Evolutionary conservation across 2,329 filamentous ascomycete genomes (phyloP).

Genomic region (Exophiala mesophila): DNA sequence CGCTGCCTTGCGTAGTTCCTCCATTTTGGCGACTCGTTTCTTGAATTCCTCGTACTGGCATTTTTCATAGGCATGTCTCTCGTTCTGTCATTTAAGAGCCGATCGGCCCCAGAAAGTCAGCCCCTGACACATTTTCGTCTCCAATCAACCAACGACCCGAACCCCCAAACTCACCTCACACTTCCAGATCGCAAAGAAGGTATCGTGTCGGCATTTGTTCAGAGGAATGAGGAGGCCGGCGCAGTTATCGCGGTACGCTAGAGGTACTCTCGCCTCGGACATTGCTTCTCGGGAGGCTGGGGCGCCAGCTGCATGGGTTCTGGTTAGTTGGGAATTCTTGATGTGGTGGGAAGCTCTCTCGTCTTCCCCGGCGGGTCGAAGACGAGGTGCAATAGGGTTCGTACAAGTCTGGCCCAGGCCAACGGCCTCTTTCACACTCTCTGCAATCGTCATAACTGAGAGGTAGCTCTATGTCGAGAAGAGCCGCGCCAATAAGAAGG

Average conservation of each 20-base stretch:
- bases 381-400: slow-evolving; percentile 13
- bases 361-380: no score
- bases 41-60: slow-evolving; percentile 99
- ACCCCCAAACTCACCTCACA: slow-evolving; percentile 66
- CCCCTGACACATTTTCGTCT: neutral
- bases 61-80: slow-evolving; percentile 97
- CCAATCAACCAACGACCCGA: no score
- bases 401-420: slow-evolving; percentile 41
- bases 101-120: slow-evolving; percentile 5
- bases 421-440: slow-evolving; percentile 45
- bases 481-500: no score
- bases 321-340: neutral
- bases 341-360: no score
- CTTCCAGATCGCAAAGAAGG: slow-evolving; percentile 96
- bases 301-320: slow-evolving; percentile 19
- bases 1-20: slow-evolving; percentile 64
- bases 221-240: slow-evolving; percentile 90
- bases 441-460: slow-evolving; percentile 32
- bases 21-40: slow-evolving; percentile 97
- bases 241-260: slow-evolving; percentile 93
- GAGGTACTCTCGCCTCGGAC: slow-evolving; percentile 80
- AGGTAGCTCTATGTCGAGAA: no score
- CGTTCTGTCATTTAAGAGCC: slow-evolving; percentile 60
- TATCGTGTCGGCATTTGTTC: slow-evolving; percentile 87
- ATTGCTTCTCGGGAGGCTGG: slow-evolving; percentile 81